Evolutionary conservation across 23 red algal species (phyloP), one percentile per base, ranked within the genome.

Genomic region (Gracilariopsis chorda): DNA sequence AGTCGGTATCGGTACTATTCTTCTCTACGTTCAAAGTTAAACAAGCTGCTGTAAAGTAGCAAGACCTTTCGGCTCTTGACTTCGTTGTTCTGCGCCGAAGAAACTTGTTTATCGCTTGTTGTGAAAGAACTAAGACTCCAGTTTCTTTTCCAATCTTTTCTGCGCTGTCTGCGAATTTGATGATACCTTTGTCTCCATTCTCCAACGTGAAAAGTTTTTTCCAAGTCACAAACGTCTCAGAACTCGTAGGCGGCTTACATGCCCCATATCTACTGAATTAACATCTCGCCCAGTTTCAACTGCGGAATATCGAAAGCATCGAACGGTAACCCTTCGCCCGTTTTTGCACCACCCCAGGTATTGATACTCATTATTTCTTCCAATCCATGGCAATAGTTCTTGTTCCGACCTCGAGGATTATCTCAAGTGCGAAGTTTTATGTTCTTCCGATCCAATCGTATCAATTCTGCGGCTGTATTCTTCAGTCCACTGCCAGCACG

Each of bases 391-490:
- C 55, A 60, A 60, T 27, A 19, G 19, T 60, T 60, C 19, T 60
- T 60, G 5, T 7, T 5, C 6, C 19, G 7, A 12, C 55, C 55
- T 5, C 19, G 7, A 60, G 30, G 55, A 60, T 7, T 5, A 5
- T 60, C 19, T 21, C 19, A 60, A 12, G 21, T 21, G 7, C 6
- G 7, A 12, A 60, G 9, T 7, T 56, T 80, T 12, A 7, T 7
- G 51, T 80, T 16, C 21, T 21, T 29, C 19, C 75, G 6, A 53
- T 20, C 14, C 4, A 80, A 24, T 57, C 75, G 7, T 6, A 84
- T 43, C 58, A 84, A 29, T 52, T 84, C 80, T 23, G 80, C 80
- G 21, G 59, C 53, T 51, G 80, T 45, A 35, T 84, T 84, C n/a
- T 2, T 19, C 17, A 69, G 14, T 32, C 58, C 80, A 57, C 76